Evolutionary conservation across 805 yeast genomes (phyloP), one percentile per base, ranked within the genome.

Genomic region (Ogataea naganishii): DNA sequence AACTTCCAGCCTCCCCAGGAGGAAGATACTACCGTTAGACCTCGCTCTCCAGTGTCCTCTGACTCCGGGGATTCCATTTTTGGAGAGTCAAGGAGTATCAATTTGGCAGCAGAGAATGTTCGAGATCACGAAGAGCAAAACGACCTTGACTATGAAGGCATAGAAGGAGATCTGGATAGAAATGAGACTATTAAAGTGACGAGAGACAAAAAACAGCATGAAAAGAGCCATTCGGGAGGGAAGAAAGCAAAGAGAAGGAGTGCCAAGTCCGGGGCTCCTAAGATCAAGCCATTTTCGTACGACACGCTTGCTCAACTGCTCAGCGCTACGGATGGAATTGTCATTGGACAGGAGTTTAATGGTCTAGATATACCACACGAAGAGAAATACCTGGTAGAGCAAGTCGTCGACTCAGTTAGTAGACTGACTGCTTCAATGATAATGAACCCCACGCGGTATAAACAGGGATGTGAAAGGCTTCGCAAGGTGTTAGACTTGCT

Each of bases 401-500:
- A 84, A 53, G 74, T 89, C 28, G 81, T 89, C 3, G 95, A 86
- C 46, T 77, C 94, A 2, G 62, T 89, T 27, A 78, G 92, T 23
- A 67, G 92, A 43, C 66, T 92, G 35, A 85, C 95, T 3, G 84
- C 88, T 31, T 96, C 86, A 47, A 85, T 92, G 83, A 80, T 86
- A 31, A 51, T 83, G 33, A 95, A 89, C 51, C 84, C 84, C 18
- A 73, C 72, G 18, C 72, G 92, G 45, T 78, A 80, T 34, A 77
- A 75, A 11, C 85, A 84, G 37, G 95, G 96, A 9, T 68, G 84
- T 25, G 66, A 72, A 38, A 64, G 97, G 39, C 60, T 89, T 43
- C 81, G 80, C 41, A 77, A 76, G 42, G 96, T 96, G 0, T 69
- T 86, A 34, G 63, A 80, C 32, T 94, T 88, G 1, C 61, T 89